These are phyloP conservation scores for Globisporangium mamillatum DNA, from an alignment of 352 stramenopile genomes.

Conservation along the genomic window DNA sequence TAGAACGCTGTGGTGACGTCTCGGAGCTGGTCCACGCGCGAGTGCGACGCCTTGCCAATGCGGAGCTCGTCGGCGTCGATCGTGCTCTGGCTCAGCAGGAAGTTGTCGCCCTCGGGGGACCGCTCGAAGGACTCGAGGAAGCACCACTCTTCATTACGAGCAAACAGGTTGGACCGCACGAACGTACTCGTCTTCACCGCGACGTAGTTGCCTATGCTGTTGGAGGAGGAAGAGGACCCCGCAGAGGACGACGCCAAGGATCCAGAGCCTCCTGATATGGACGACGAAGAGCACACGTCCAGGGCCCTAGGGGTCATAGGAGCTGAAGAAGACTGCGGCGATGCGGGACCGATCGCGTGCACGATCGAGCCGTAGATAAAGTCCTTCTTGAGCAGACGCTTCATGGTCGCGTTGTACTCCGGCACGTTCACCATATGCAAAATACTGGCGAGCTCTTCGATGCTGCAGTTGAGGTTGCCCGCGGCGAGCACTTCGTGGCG, in stretches of 20 bases:
- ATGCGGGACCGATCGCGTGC: slow-evolving; percentile 18
- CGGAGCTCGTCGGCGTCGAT: slow-evolving; percentile 28
- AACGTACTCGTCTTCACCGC: slow-evolving; percentile 44
- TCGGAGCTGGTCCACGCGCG: slow-evolving; percentile 41
- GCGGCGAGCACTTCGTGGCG: slow-evolving; percentile 13
- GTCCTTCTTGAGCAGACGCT: slow-evolving; percentile 12
- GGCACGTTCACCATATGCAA: neutral
- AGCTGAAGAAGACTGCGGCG: neutral
- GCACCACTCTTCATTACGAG: slow-evolving; percentile 45
- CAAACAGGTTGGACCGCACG: slow-evolving; percentile 30
- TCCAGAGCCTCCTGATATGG: neutral
- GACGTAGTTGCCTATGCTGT: slow-evolving; percentile 24
- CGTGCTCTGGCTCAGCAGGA: slow-evolving; percentile 30
- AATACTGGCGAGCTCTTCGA: slow-evolving; percentile 11
- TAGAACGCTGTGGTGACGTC: slow-evolving; percentile 29
- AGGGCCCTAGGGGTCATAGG: neutral
- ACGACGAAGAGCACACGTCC: neutral
- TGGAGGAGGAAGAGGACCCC: neutral
- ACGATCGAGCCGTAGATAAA: slow-evolving; percentile 51
- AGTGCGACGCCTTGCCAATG: slow-evolving; percentile 27
- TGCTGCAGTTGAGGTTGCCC: slow-evolving; percentile 14
- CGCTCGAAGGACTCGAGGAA: slow-evolving; percentile 41
- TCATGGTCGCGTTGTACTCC: slow-evolving; percentile 14
- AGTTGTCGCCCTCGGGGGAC: slow-evolving; percentile 17
- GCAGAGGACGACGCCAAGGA: neutral